These are phyloP conservation scores for Taiwanofungus camphoratus DNA, from an alignment of 1,284 basidiomycete species.

Conservation along the genomic window DNA sequence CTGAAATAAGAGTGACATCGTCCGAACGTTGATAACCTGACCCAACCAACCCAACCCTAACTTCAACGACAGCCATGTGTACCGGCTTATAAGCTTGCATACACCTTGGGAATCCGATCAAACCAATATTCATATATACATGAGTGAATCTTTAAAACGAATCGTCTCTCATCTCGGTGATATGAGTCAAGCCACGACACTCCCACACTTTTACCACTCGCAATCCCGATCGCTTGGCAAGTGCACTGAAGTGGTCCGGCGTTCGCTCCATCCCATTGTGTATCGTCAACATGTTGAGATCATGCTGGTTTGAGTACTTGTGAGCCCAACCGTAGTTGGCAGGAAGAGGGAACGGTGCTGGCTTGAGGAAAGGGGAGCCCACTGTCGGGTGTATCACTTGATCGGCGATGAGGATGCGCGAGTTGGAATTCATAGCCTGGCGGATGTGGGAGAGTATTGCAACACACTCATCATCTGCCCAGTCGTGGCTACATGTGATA, in stretches of 20 bases:
- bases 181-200: conserved; percentile 1
- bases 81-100: no score
- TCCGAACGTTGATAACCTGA: no score
- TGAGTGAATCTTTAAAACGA: no score
- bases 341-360: conserved; percentile 6
- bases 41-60: no score
- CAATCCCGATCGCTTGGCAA: conserved; percentile 1
- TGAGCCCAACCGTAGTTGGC: conserved; percentile 8
- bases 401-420: conserved; percentile 10
- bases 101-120: no score
- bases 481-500: conserved; percentile 21
- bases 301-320: conserved; percentile 2
- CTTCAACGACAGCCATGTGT: no score
- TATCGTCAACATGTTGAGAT: conserved; percentile 6
- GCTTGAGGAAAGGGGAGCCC: background rate
- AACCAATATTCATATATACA: no score
- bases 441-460: conserved; percentile 21
- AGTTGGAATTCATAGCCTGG: conserved; percentile 13
- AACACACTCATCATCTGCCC: conserved; percentile 17
- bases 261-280: conserved; percentile 8
- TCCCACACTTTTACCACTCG: conserved; percentile 5
- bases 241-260: background rate
- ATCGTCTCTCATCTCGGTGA: conserved; percentile 4
- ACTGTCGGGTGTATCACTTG: conserved; percentile 7
- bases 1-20: no score